These are phyloP conservation scores for Gryganskiella cystojenkinii DNA, from an alignment of 192 early-diverging fungal genomes.

Conservation along the genomic window DNA sequence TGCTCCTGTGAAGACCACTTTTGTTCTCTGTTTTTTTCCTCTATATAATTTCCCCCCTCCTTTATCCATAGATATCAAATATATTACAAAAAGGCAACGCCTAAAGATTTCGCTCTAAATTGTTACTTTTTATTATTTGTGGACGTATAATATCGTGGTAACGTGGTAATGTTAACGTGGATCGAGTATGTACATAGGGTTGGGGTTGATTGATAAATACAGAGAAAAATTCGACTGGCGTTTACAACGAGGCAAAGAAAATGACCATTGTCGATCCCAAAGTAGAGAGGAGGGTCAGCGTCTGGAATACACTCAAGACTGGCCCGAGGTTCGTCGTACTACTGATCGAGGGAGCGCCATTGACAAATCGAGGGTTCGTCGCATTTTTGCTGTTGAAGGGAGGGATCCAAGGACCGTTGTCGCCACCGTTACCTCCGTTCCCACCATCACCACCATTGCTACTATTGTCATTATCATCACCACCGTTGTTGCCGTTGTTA, in stretches of 20 bases:
- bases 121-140: too few relatives aligned
- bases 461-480: background rate
- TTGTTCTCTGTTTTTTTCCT: too few relatives aligned
- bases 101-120: too few relatives aligned
- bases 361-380: slow-evolving; percentile 2
- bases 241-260: background rate
- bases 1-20: slow-evolving; percentile 23
- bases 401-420: slow-evolving; percentile 13
- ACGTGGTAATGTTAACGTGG: too few relatives aligned
- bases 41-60: too few relatives aligned
- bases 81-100: too few relatives aligned
- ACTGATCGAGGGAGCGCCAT: slow-evolving; percentile 23
- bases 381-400: background rate
- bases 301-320: slow-evolving; percentile 21
- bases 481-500: background rate
- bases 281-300: slow-evolving; percentile 26
- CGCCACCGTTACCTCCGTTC: background rate
- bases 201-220: too few relatives aligned
- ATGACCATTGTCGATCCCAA: slow-evolving; percentile 23
- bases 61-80: too few relatives aligned
- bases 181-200: too few relatives aligned
- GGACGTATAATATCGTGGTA: too few relatives aligned
- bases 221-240: too few relatives aligned
- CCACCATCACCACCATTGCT: background rate
- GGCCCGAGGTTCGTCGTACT: slow-evolving; percentile 31